phyloP scores from a whole-genome alignment of 768 basidiomycete genomes.

The Omphalotus guepiniiformis region DNA sequence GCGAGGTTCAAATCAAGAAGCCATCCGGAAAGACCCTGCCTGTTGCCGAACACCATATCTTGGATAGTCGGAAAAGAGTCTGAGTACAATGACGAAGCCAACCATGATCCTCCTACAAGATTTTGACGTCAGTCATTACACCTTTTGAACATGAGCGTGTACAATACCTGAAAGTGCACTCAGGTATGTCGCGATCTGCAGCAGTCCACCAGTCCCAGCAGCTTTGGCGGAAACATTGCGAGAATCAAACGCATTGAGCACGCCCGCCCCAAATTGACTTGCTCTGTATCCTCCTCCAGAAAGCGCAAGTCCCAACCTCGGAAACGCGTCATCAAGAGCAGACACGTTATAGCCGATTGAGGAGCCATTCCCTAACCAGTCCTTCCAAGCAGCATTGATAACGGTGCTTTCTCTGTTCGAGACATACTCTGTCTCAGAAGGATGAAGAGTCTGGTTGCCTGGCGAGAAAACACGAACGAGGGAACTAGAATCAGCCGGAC shows the following conservation, averaged over 20 bases:
- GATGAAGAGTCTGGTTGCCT: constrained; percentile 45
- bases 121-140: neutral
- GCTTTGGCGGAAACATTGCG: constrained; percentile 53
- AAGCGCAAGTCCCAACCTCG: constrained; percentile 58
- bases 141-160: neutral
- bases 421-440: constrained; percentile 47
- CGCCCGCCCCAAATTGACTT: constrained; percentile 60
- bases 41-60: constrained; percentile 59
- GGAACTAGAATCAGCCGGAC: constrained; percentile 41
- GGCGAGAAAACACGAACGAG: constrained; percentile 52
- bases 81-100: constrained; percentile 56
- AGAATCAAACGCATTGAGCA: constrained; percentile 56
- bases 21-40: constrained; percentile 45
- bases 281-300: constrained; percentile 70
- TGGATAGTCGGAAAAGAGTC: constrained; percentile 59
- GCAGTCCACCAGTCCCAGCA: constrained; percentile 60
- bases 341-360: constrained; percentile 47
- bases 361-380: constrained; percentile 56
- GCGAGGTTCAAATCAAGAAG: constrained; percentile 51
- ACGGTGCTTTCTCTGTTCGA: constrained; percentile 32
- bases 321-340: constrained; percentile 34
- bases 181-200: constrained; percentile 67
- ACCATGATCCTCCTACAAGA: constrained; percentile 60
- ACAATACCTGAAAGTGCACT: constrained; percentile 57
- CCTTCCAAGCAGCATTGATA: constrained; percentile 45